Evolutionary conservation across 306 rosid species (phyloP).

Genomic region (Dryas octopetala): DNA sequence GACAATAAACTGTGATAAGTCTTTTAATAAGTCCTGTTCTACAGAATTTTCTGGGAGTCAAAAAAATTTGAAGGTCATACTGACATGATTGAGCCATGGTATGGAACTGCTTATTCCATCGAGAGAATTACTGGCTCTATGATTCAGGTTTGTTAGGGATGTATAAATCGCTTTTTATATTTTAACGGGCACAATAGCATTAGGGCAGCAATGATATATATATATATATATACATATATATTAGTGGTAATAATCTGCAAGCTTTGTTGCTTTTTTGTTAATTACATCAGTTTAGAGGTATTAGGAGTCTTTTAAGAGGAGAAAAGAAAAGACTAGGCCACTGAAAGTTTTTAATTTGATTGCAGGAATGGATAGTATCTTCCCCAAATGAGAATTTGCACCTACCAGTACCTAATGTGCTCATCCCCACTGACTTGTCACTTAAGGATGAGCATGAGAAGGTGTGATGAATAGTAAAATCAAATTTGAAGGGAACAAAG

Average conservation of each 20-base stretch:
- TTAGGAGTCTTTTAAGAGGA: neutral
- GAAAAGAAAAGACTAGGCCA: neutral
- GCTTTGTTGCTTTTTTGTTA: constrained; percentile 18
- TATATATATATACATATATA: too few relatives aligned
- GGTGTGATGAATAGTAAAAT: constrained; percentile 38
- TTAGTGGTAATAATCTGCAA: constrained; percentile 12
- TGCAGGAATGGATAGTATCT: constrained; percentile 80
- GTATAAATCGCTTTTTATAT: neutral
- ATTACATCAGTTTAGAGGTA: constrained; percentile 12
- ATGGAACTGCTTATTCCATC: constrained; percentile 75
- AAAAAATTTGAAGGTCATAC: constrained; percentile 70
- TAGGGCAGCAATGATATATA: neutral
- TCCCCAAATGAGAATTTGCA: constrained; percentile 69
- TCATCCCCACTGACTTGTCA: constrained; percentile 87
- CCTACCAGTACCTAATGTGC: constrained; percentile 73
- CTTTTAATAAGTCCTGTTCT: constrained; percentile 24
- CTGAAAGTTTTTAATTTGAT: constrained; percentile 24
- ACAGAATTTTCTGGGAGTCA: constrained; percentile 95
- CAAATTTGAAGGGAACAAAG: neutral
- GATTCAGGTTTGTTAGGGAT: constrained; percentile 59
- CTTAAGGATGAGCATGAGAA: constrained; percentile 57
- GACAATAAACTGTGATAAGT: constrained; percentile 13
- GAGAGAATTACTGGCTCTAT: constrained; percentile 56
- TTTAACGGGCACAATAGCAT: neutral
- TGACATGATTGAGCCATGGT: constrained; percentile 87